Conservation (phyloP, 2,329 filamentous ascomycete genomes). For the Sarocladium oryzae region DNA sequence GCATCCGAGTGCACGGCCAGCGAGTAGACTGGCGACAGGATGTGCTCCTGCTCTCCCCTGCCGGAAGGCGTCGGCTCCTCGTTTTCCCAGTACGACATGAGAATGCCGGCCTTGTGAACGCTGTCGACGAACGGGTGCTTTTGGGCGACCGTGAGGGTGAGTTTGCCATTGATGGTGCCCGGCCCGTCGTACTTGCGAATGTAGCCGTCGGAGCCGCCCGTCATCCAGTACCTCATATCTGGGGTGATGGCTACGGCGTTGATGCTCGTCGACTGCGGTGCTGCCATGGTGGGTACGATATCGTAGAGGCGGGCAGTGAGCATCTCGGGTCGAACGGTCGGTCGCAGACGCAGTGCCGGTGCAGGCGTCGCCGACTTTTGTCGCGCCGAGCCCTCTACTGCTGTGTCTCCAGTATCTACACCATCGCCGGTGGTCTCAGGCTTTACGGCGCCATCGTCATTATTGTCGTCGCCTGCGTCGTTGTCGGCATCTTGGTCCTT, state of each 20-base stretch:
- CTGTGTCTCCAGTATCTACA: constrained; percentile 22
- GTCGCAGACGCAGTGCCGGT: constrained; percentile 27
- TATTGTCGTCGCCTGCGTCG: constrained; percentile 17
- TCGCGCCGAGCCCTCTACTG: constrained; percentile 25
- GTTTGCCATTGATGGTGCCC: constrained; percentile 90
- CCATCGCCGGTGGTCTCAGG: constrained; percentile 11
- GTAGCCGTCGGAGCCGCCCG: constrained; percentile 88
- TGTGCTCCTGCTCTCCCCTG: constrained; percentile 48
- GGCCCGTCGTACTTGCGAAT: constrained; percentile 96
- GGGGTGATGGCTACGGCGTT: constrained; percentile 89
- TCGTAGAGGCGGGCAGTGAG: constrained; percentile 79
- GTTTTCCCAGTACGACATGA: constrained; percentile 98
- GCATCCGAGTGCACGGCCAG: constrained; percentile 85
- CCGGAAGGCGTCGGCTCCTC: constrained; percentile 59
- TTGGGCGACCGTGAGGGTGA: constrained; percentile 89
- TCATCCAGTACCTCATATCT: constrained; percentile 92
- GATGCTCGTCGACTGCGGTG: constrained; percentile 90
- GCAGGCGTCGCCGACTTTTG: constrained; percentile 13
- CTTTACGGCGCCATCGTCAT: constrained; percentile 27
- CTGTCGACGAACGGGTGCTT: constrained; percentile 95
- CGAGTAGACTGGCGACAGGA: constrained; percentile 88
- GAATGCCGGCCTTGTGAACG: constrained; percentile 87
- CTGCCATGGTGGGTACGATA: constrained; percentile 94
- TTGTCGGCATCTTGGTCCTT: constrained; percentile 46
- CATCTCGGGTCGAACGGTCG: constrained; percentile 68